Evolutionary conservation across 2,329 filamentous ascomycete species (phyloP), one percentile per base, ranked within the genome.

Genomic region (Aquanectria penicillioides): DNA sequence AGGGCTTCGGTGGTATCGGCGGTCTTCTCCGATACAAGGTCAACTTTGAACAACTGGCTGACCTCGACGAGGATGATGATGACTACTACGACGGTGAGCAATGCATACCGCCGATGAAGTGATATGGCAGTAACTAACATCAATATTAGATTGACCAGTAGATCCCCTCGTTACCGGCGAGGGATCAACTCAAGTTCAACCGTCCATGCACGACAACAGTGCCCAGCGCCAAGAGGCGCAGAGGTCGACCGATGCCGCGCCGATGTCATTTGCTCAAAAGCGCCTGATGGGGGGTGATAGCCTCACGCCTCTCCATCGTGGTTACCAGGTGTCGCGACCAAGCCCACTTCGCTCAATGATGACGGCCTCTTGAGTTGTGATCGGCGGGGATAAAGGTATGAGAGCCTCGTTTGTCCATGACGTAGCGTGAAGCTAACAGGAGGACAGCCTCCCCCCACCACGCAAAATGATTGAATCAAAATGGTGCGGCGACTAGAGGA

Each of bases 1-100:
- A 97, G 84, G 95, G 95, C 65, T 99, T 99, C 75, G 95, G 95
- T 89, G 95, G 95, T 74, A 97, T 99, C 71, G 95, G 95, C 69
- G 94, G 94, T 66, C 90, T 99, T 73, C 88, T 99, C 75, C 93
- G 95, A 71, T 99, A 99, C 89, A 97, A 97, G 85, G 93, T 99
- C 85, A 99, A 99, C 85, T 99, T 99, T 82, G 96, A 99, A 82
- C 96, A 99, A 80, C 86, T 99, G 79, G 91, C 90, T 78, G 95
- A 98, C 77, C 85, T 91, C 74, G 94, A 97, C 77, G 91, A 95
- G 76, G 91, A 94, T 79, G 94, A 98, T 77, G 94, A 94, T 80
- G 94, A 94, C 80, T 97, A 97, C 83, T 97, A 97, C 82, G 85
- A 87, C 79, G 84, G 83, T 82, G 70, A 71, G 76, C 64, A 33